Conservation (phyloP, 441 rosid genomes). For the Mallotus repandus region DNA sequence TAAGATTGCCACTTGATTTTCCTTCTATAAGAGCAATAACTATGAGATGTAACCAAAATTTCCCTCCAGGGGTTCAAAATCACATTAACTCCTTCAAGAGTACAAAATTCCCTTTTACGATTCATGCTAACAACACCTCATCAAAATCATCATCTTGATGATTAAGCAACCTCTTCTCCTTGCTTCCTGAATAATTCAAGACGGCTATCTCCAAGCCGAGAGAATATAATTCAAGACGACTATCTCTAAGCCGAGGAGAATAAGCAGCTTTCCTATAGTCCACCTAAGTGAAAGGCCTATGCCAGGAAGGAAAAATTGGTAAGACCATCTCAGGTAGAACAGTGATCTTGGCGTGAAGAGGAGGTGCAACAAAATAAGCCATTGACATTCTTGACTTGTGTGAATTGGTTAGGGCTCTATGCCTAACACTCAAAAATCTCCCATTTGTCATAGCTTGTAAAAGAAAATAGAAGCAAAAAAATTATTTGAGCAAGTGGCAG, state of each 20-base stretch:
- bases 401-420: constrained; percentile 57
- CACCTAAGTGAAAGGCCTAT: constrained; percentile 77
- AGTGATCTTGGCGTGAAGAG: constrained; percentile 42
- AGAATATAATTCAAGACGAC: no score
- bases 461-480: not conserved
- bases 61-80: constrained; percentile 8
- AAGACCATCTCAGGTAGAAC: constrained; percentile 42
- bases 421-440: constrained; percentile 77
- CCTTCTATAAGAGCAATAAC: not conserved
- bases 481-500: not conserved
- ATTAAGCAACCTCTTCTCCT: constrained; percentile 20
- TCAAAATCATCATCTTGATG: not conserved
- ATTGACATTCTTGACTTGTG: constrained; percentile 59
- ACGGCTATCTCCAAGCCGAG: constrained; percentile 71
- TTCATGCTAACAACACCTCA: not conserved
- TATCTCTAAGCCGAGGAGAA: constrained; percentile 64
- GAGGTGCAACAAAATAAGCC: constrained; percentile 79
- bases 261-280: constrained; percentile 67
- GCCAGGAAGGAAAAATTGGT: constrained; percentile 31
- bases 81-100: not conserved
- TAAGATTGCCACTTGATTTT: not conserved
- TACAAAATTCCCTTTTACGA: not conserved
- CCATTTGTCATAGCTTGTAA: constrained; percentile 91
- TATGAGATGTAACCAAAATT: constrained; percentile 24
- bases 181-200: constrained; percentile 47